Evolutionary conservation across 2,329 filamentous ascomycete species (phyloP), one percentile per base, ranked within the genome.

Genomic region (Escovopsis sp.): DNA sequence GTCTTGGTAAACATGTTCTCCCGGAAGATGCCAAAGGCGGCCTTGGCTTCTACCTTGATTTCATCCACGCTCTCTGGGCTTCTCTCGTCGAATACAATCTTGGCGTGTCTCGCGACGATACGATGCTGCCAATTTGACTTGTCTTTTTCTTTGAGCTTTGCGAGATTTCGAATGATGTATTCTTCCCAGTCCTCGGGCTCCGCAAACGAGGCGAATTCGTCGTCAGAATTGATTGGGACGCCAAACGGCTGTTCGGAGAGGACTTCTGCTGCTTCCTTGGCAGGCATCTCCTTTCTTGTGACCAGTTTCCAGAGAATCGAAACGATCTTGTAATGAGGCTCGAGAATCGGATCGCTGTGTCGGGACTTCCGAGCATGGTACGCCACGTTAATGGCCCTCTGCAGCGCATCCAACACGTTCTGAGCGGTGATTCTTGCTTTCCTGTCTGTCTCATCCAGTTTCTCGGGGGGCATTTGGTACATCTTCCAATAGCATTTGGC

Each of bases 61-160:
- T 49, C 67, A 40, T 68, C 65, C 38, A 47, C 74, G 58, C 50
- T 46, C 2, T 43, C 46, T 35, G 48, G 36, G 35, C 59, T 56
- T 32, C 61, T 57, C 27, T 70, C 64, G 40, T 67, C 64, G 41
- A 72, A 75, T 7, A 77, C 51, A 15, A 79, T 72, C 30, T 62
- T 64, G 2, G 74, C 69, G 52, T 84, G 79, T 20, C 87, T 78
- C 54, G 81, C 79, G 41, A 86, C 84, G 63, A 95, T 87, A 15
- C 88, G 81, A 57, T 95, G 88, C 55, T 95, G 88, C 88, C 88
- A 95, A 52, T 91, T 89, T 1, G 84, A 83, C 65, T 94, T 93
- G 61, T 95, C 88, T 46, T 86, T 86, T 39, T 77, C 74, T 11
- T 70, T 68, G 9, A 78, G 55, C 41, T 66, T 66, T 7, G 61